Evolutionary conservation across 306 rosid genomes (phyloP), one percentile per base, ranked within the genome.

Genomic region (Rubus idaeus): DNA sequence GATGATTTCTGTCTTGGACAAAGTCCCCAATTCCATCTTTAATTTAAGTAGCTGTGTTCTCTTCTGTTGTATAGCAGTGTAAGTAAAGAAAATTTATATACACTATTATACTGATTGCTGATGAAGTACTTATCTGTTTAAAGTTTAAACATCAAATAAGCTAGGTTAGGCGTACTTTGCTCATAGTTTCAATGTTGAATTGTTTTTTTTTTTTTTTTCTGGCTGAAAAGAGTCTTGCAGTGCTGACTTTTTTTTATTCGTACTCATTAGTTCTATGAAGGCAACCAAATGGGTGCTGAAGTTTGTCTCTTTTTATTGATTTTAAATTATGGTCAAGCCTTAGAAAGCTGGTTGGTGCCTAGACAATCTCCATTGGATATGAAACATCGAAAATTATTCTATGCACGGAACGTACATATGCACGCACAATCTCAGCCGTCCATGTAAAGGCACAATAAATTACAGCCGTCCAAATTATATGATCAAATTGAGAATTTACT

Each of bases 311-410:
- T 21, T 49, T 39, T n/a, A 50, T 71, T 71, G 63, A 47, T 26
- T 51, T 18, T 40, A 37, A 47, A 30, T 70, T 61, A 55, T 47
- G 64, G 35, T 60, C 45, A 60, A 30, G 53, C 57, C 26, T 67
- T 2, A 26, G 35, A 61, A 46, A 73, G 6, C 18, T 77, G 37
- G 70, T 68, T 21, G 66, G 14, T 60, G 62, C 64, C 70, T 58
- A 46, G 71, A 66, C 52, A 66, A 53, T 69, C 69, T 14, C 74
- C 13, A 56, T 77, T 26, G 12, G 56, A 51, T 56, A 40, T 30
- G 35, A 30, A 30, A 1, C 35, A 30, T 30, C n/a, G n/a, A n/a
- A n/a, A n/a, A n/a, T n/a, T n/a, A n/a, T n/a, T n/a, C n/a, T n/a
- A n/a, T n/a, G n/a, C n/a, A n/a, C n/a, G n/a, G n/a, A n/a, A n/a